phyloP scores from a whole-genome alignment of 2,329 filamentous ascomycete genomes.

The Xylaria sp. region DNA sequence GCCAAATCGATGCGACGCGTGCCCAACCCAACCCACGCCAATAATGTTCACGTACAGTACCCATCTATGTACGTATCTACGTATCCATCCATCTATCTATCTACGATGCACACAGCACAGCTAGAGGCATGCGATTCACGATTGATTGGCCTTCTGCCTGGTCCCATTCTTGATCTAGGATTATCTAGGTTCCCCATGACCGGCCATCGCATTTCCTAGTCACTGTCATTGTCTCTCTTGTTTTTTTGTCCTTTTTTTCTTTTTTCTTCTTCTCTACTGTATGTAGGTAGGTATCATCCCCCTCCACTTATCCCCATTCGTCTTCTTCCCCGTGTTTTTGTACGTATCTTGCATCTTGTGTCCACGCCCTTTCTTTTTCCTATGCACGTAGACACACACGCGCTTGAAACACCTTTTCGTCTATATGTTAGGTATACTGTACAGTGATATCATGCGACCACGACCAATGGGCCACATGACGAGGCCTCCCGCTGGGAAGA shows the following conservation, averaged over 20 bases:
- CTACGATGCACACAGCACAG: too few species aligned
- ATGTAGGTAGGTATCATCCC: too few species aligned
- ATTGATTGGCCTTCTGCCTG: not conserved
- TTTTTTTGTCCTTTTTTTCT: not conserved
- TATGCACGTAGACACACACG: not conserved
- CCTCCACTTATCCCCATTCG: not conserved
- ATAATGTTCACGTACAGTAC: not conserved
- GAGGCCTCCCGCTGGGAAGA: conserved; percentile 19
- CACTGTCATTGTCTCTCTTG: not conserved
- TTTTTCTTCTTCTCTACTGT: not conserved
- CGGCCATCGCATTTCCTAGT: not conserved
- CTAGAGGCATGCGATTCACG: too few species aligned
- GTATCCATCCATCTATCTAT: too few species aligned
- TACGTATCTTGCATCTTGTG: not conserved
- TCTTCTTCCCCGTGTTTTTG: conserved; percentile 13
- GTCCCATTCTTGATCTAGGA: not conserved
- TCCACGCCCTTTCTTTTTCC: not conserved
- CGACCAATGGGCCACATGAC: conserved; percentile 3
- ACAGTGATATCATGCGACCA: conserved; percentile 17
- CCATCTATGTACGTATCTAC: too few species aligned
- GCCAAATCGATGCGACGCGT: not conserved
- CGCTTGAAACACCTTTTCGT: not conserved
- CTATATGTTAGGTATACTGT: too few species aligned
- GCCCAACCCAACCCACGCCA: not conserved
- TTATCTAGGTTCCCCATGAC: not conserved